Percentiles rank a stretch among this genome's conserved stretches.
These are phyloP conservation scores for Pythium brassicae DNA, from an alignment of 352 stramenopile species.

Conservation along the genomic window DNA sequence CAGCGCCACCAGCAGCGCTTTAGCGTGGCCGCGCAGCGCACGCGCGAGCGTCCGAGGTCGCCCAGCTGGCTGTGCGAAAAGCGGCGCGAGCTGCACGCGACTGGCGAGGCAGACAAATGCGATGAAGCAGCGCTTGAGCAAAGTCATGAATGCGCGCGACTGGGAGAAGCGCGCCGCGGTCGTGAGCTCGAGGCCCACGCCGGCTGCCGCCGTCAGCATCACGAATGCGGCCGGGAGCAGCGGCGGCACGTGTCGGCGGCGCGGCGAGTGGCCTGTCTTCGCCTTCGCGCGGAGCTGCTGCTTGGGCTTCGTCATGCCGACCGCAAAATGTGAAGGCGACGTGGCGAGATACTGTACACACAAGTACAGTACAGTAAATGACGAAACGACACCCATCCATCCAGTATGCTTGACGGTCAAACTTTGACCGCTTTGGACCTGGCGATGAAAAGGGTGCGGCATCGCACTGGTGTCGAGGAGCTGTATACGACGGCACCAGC, in stretches of 20 bases:
- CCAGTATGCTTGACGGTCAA: too few relatives aligned
- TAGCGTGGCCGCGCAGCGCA: slow-evolving; percentile 25
- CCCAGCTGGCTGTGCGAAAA: slow-evolving; percentile 32
- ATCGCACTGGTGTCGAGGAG: too few relatives aligned
- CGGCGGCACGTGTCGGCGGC: neutral
- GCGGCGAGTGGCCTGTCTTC: neutral
- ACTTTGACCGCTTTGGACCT: too few relatives aligned
- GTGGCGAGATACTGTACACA: too few relatives aligned
- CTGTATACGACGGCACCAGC: too few relatives aligned
- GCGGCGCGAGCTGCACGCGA: slow-evolving; percentile 34
- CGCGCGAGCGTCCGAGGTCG: slow-evolving; percentile 32
- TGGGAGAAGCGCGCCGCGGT: slow-evolving; percentile 43
- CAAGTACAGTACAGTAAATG: too few relatives aligned
- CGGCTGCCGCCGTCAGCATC: slow-evolving; percentile 27
- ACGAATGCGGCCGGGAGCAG: slow-evolving; percentile 39
- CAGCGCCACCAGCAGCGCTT: slow-evolving; percentile 47
- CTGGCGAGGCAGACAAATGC: slow-evolving; percentile 53
- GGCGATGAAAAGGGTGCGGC: too few relatives aligned
- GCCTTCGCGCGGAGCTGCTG: too few relatives aligned
- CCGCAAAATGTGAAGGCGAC: too few relatives aligned
- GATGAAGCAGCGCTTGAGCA: slow-evolving; percentile 57
- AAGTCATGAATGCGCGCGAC: slow-evolving; percentile 32
- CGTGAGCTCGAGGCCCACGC: slow-evolving; percentile 52
- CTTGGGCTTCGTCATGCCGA: too few relatives aligned
- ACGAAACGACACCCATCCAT: too few relatives aligned